Base-by-base conservation (phyloP, 2,329 filamentous ascomycete species). In the Clonostachys rhizophaga region DNA sequence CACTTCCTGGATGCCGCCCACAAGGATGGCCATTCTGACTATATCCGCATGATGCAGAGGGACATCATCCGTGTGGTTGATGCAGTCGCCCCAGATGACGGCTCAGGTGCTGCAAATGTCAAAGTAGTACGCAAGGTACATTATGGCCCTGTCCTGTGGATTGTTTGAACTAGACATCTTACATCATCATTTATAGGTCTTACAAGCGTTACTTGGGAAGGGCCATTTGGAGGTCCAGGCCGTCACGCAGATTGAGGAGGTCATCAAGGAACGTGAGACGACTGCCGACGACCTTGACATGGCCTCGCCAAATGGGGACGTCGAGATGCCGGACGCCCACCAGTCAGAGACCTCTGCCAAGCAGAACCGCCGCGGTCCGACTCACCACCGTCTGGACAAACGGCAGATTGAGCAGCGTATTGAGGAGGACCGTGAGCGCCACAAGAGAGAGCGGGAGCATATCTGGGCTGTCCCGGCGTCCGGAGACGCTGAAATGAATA, bases 331-430 rank as follows among this genome's bases (percentile, higher is more conserved):
- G 35, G 68, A 72, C 51, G 67, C 66, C 12, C n/a, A 17, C 18
- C 13, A 16, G 13, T 16, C 16, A 14, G 40, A 16, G 10, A 14
- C 40, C 20, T 16, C 40, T 20, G 40, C 40, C 40, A 20, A 16
- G 14, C n/a, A 18, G 17, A 30, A 18, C 18, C 61, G 57, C 49
- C 58, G 53, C 42, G 62, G 53, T 40, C 36, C 36, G 36, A 61
- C 52, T 49, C 58, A 63, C 6, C 66, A 69, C 30, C 65, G 70
- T 14, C 65, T 94, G 45, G 89, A 96, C 59, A 94, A 92, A 68
- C 80, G 87, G 47, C 89, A 96, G 68, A 88, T 96, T 46, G 91
- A 97, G 69, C 91, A 97, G 71, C 78, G 94, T 39, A 96, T 99
- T 52, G 95, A 99, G 58, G 95, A 99, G 68, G 94, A 99, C 66